Evolutionary conservation across 495 filamentous ascomycete species (phyloP).

Genomic region (Neurospora sp.): DNA sequence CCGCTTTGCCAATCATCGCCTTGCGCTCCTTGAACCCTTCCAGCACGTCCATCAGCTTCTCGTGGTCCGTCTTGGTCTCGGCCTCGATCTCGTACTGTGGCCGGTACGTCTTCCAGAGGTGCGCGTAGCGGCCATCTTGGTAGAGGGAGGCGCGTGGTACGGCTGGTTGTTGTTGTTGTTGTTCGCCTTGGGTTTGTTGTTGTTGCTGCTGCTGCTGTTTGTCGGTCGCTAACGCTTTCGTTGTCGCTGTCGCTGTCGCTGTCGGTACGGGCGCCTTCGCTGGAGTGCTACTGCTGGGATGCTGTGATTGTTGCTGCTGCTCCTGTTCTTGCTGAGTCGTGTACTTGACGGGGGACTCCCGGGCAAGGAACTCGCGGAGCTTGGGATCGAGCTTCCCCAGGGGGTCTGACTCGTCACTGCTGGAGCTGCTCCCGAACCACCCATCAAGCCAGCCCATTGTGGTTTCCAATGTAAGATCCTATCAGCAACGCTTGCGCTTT

Average conservation of each 20-base stretch:
- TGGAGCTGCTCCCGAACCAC: slow-evolving; percentile 25
- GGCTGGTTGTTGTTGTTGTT: neutral
- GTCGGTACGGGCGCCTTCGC: neutral
- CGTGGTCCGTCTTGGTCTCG: slow-evolving; percentile 56
- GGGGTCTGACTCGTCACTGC: slow-evolving; percentile 47
- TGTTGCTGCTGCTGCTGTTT: neutral
- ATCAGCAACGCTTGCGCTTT: neutral
- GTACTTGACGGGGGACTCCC: slow-evolving; percentile 73
- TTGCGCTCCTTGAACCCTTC: slow-evolving; percentile 77
- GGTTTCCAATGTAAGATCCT: neutral
- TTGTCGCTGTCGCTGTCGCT: neutral
- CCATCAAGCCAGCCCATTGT: slow-evolving; percentile 64
- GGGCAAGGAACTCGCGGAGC: slow-evolving; percentile 73
- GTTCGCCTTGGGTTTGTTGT: neutral
- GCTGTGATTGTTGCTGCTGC: slow-evolving; percentile 5
- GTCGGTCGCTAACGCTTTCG: neutral
- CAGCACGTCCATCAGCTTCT: slow-evolving; percentile 64
- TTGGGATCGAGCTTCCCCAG: slow-evolving; percentile 74
- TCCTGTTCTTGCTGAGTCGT: slow-evolving; percentile 17
- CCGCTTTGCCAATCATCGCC: slow-evolving; percentile 64
- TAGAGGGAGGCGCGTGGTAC: slow-evolving; percentile 34
- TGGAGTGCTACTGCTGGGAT: neutral
- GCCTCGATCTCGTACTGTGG: slow-evolving; percentile 54
- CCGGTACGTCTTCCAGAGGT: slow-evolving; percentile 85
- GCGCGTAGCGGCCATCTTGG: slow-evolving; percentile 80